phyloP scores from a whole-genome alignment of 1,284 basidiomycete genomes.

The Lentinula novae-zelandiae region DNA sequence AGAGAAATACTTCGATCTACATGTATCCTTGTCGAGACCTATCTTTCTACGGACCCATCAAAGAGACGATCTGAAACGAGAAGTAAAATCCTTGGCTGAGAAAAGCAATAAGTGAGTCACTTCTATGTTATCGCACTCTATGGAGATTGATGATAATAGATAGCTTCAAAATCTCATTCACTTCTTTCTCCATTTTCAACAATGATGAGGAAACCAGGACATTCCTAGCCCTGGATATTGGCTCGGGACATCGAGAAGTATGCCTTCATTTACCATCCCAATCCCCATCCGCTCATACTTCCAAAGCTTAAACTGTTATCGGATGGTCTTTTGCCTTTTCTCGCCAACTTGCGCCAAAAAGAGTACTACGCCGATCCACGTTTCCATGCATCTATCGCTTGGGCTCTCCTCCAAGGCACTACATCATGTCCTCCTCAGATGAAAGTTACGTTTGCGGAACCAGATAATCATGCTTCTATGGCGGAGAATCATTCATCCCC shows the following conservation, averaged over 20 bases:
- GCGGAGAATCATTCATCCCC: background rate
- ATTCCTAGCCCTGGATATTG: slow-evolving; percentile 73
- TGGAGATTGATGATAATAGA: slow-evolving; percentile 9
- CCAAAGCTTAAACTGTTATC: slow-evolving; percentile 52
- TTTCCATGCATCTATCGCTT: slow-evolving; percentile 80
- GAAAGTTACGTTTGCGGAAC: background rate
- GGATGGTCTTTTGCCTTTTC: slow-evolving; percentile 46
- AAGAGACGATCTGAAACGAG: slow-evolving; percentile 59
- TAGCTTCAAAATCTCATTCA: slow-evolving; percentile 73
- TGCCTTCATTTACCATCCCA: slow-evolving; percentile 10
- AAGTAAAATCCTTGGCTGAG: slow-evolving; percentile 47
- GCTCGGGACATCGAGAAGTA: slow-evolving; percentile 73
- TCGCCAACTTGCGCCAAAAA: slow-evolving; percentile 60
- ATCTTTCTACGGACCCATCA: slow-evolving; percentile 77
- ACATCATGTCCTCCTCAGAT: background rate
- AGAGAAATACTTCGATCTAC: slow-evolving; percentile 39
- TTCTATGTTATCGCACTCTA: background rate
- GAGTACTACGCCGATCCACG: slow-evolving; percentile 70
- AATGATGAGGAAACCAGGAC: slow-evolving; percentile 79
- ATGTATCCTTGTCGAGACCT: slow-evolving; percentile 74
- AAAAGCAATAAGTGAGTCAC: slow-evolving; percentile 44
- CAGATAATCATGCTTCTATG: background rate
- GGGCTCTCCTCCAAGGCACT: slow-evolving; percentile 55
- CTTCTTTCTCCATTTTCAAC: slow-evolving; percentile 59
- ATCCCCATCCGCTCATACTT: background rate